These are phyloP conservation scores for Orbilia brochopaga DNA, from an alignment of 2,329 filamentous ascomycete species.

Conservation along the genomic window DNA sequence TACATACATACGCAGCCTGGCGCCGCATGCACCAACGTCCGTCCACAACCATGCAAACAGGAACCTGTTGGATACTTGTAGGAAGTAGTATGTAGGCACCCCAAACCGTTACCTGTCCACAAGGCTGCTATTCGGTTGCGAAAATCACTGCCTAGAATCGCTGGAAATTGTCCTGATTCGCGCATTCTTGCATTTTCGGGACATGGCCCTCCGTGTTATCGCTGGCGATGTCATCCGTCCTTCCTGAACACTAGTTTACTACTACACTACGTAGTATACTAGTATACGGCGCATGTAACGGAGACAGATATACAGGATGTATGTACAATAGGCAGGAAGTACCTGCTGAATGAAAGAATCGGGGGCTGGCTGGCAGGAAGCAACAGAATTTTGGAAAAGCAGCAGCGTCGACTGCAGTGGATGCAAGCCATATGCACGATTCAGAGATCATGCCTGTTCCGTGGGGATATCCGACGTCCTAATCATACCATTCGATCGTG, in stretches of 20 bases:
- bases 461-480: constrained; percentile 12
- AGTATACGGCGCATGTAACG: no score
- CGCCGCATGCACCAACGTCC: neutral
- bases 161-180: neutral
- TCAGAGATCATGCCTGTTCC: constrained; percentile 48
- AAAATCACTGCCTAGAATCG: neutral
- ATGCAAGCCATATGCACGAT: constrained; percentile 48
- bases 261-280: no score
- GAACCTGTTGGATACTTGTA: no score
- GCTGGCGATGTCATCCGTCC: no score
- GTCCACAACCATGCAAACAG: neutral
- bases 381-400: no score
- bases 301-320: neutral
- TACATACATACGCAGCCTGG: no score
- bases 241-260: no score
- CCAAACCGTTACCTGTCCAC: neutral
- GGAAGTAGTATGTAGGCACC: neutral
- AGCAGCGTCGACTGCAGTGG: no score
- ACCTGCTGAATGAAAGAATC: neutral
- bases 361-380: neutral
- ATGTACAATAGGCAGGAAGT: neutral
- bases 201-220: no score
- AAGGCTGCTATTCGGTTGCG: neutral
- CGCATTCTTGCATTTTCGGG: no score
- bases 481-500: neutral